Base-by-base conservation (phyloP, 306 rosid species). In the Vachellia collinsii region DNA sequence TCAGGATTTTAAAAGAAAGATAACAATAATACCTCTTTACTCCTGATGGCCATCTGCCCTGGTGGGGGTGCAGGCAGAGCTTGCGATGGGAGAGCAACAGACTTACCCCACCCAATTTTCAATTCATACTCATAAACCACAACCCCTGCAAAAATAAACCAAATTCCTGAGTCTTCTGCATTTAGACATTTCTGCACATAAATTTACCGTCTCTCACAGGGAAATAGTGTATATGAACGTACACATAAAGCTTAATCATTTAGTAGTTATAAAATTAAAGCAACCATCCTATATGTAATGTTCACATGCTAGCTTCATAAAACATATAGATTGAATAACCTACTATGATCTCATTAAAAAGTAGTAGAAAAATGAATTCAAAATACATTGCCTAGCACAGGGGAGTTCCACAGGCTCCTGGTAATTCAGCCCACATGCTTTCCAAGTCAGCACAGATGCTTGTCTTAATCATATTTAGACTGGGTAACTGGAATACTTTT, bases 21-120 rank as follows among this genome's bases (percentile, higher is more conserved):
- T 29, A 70, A 66, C 29, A 69, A 65, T 20, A 81, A 73, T 82
- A 96, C 99, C 99, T 96, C 99, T 85, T 95, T 95, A 85, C 97
- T 96, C 96, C 98, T 92, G 84, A 96, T 96, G 65, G 99, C 99
- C 99, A 96, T 96, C 38, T 93, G 99, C 84, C 99, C 99, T 37
- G 98, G 99, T 58, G 98, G 98, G 37, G 99, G 99, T 53, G 99
- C 99, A 70, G 99, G 99, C 68, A 96, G 83, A 1, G 99, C 99
- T 92, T 96, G 98, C 1, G 99, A 96, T 72, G 99, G 99, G 75
- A 96, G 91, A 65, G 98, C 93, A 69, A 96, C 99, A 78, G 99
- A 93, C 87, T 93, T 96, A 37, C 99, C 98, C 99, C 99, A 96
- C 72, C 99, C 99, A 75, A 96, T 92, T 92, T 96, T 96, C 91